Evolutionary conservation across 441 rosid genomes (phyloP), one percentile per base, ranked within the genome.

Genomic region (Mallotus repandus): DNA sequence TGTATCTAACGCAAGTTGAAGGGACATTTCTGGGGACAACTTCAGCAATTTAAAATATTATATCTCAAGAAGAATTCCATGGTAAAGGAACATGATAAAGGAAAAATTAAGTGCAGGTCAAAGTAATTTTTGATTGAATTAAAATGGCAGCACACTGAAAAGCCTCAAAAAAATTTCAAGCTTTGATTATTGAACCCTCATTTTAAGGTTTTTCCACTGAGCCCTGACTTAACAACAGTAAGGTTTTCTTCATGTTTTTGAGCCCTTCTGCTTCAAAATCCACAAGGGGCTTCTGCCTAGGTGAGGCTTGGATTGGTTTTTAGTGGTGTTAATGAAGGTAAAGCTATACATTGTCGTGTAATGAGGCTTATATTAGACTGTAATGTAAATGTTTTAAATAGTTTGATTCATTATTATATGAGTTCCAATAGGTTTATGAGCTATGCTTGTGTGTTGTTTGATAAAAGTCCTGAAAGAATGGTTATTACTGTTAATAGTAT

Each of bases 1-100:
- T 15, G 99, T 96, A 69, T 96, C 99, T 2, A 97, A 89, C 32
- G 97, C 98, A 76, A 96, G 92, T 75, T 96, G 91, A 68, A 93
- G 94, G 25, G 99, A 97, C 94, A 96, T 91, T 53, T 93, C 97
- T 43, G 92, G 94, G 63, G 99, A 96, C 78, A 96, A 68, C 75
- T 87, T 88, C 98, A 92, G 94, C 71, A 80, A 73, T 74, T 79
- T 35, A 74, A 78, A 74, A 80, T 50, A 68, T 46, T 69, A 62
- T 45, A 66, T 77, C 59, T 45, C 38, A 66, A 54, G 54, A 58
- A 52, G 25, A 80, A 55, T 12, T 7, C 46, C 64, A 43, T 41
- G 32, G 71, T 25, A 25, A 25, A 63, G 52, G 3, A 72, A 78
- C 22, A 57, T 4, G 63, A 54, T 29, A 65, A 62, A 54, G 48